Conservation (phyloP, 1,139 yeast genomes). For the Tardiomyces depauwii region DNA sequence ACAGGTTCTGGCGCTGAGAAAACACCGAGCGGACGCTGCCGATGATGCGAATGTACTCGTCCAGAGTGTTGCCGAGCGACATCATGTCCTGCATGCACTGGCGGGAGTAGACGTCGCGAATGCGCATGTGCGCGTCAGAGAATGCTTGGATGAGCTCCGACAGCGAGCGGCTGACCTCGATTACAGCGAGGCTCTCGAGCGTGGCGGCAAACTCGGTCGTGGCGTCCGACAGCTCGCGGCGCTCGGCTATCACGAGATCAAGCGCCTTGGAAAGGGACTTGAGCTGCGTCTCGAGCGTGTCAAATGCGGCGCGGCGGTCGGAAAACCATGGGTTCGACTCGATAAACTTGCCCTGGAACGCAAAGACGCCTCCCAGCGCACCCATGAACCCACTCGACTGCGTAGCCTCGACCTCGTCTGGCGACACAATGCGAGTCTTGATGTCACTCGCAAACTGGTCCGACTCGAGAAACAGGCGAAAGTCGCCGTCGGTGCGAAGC, state of each 20-base stretch:
- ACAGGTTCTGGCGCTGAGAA: constrained; percentile 62
- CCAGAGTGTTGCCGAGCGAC: constrained; percentile 78
- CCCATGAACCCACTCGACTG: constrained; percentile 46
- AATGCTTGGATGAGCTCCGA: constrained; percentile 53
- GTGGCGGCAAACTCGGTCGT: constrained; percentile 53
- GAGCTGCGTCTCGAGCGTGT: constrained; percentile 62
- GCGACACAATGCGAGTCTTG: constrained; percentile 14
- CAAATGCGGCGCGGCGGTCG: constrained; percentile 58
- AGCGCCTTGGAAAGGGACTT: constrained; percentile 59
- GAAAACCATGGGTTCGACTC: constrained; percentile 76
- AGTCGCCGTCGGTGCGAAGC: constrained; percentile 63
- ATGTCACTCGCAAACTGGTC: constrained; percentile 53
- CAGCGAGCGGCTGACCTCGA: constrained; percentile 65
- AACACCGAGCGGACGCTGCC: constrained; percentile 68
- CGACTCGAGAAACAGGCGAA: constrained; percentile 65
- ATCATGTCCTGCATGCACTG: constrained; percentile 77
- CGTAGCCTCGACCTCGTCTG: constrained; percentile 18
- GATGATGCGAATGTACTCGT: constrained; percentile 72
- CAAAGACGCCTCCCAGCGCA: constrained; percentile 44
- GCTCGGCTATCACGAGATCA: constrained; percentile 63
- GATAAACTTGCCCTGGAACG: constrained; percentile 42
- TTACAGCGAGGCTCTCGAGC: constrained; percentile 47
- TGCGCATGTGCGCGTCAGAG: constrained; percentile 58
- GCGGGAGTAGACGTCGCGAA: constrained; percentile 67
- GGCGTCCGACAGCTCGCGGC: constrained; percentile 58